These are phyloP conservation scores for Aureobasidium zeae DNA, from an alignment of 2,329 filamentous ascomycete species.

Conservation along the genomic window DNA sequence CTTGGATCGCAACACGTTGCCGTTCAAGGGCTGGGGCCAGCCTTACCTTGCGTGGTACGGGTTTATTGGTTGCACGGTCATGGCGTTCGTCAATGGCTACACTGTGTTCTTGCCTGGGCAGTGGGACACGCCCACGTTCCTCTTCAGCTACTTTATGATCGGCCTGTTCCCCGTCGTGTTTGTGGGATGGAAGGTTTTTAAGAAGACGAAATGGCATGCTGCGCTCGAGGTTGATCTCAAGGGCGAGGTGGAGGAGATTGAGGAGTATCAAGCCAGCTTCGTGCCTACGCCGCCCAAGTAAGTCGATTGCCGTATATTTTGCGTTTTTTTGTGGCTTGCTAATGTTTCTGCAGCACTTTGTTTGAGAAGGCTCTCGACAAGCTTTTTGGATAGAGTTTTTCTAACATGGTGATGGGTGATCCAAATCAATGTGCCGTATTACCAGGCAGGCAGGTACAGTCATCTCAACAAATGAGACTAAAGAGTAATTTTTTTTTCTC, in stretches of 20 bases:
- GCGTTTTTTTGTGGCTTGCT: background rate
- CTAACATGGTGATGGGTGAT: too few species aligned
- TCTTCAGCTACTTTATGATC: slow-evolving; percentile 56
- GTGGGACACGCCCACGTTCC: slow-evolving; percentile 53
- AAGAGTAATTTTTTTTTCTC: too few species aligned
- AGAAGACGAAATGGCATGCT: slow-evolving; percentile 50
- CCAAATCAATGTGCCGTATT: too few species aligned
- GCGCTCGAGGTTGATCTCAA: slow-evolving; percentile 54
- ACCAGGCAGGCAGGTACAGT: too few species aligned
- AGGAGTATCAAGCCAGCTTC: slow-evolving; percentile 57
- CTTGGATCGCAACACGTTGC: slow-evolving; percentile 56
- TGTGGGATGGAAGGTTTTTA: slow-evolving; percentile 60
- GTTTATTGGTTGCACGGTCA: slow-evolving; percentile 53
- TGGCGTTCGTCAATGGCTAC: slow-evolving; percentile 69
- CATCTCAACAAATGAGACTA: too few species aligned
- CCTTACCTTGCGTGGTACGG: slow-evolving; percentile 64
- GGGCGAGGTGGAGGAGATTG: slow-evolving; percentile 55
- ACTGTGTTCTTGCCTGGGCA: slow-evolving; percentile 62
- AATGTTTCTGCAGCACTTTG: background rate
- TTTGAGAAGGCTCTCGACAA: slow-evolving; percentile 9
- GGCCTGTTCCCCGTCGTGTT: slow-evolving; percentile 61
- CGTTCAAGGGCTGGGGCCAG: slow-evolving; percentile 60
- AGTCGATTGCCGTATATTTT: background rate
- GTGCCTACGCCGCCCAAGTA: slow-evolving; percentile 33
- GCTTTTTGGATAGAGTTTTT: slow-evolving; percentile 4